Conservation (phyloP, 2,329 filamentous ascomycete species). For the Talaromyces sp. region DNA sequence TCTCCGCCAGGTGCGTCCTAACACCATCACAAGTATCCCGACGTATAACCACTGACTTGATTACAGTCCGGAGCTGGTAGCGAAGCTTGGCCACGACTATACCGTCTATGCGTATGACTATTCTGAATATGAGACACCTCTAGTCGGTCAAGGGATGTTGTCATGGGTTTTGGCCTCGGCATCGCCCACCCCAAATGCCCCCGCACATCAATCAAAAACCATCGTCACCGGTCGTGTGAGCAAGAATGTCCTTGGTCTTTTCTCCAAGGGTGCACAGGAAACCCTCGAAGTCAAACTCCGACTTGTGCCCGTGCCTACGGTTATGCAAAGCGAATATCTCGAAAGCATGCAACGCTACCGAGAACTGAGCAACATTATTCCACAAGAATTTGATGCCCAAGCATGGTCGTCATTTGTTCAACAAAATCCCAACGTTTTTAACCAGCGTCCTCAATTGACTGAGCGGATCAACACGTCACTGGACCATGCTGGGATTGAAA, state of each 20-base stretch:
- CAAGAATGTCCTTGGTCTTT: conserved; percentile 77
- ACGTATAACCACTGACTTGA: conserved; percentile 1
- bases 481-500: conserved; percentile 39
- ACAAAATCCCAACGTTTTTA: conserved; percentile 54
- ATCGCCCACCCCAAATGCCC: conserved; percentile 50
- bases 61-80: conserved; percentile 75
- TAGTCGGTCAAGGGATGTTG: conserved; percentile 93
- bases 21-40: conserved; percentile 3
- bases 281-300: conserved; percentile 91
- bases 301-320: conserved; percentile 69
- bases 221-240: conserved; percentile 82
- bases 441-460: conserved; percentile 18
- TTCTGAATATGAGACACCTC: conserved; percentile 85
- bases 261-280: conserved; percentile 73
- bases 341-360: conserved; percentile 58
- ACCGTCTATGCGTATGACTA: conserved; percentile 97
- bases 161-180: conserved; percentile 71
- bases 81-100: conserved; percentile 72
- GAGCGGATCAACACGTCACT: conserved; percentile 26
- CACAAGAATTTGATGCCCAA: conserved; percentile 60
- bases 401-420: conserved; percentile 77
- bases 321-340: conserved; percentile 56
- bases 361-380: conserved; percentile 53
- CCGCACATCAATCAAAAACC: conserved; percentile 58
- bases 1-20: conserved; percentile 50